Percentiles rank a stretch among this genome's conserved stretches.
Evolutionary conservation across 768 basidiomycete species (phyloP).

Genomic region (Trametes punicea): DNA sequence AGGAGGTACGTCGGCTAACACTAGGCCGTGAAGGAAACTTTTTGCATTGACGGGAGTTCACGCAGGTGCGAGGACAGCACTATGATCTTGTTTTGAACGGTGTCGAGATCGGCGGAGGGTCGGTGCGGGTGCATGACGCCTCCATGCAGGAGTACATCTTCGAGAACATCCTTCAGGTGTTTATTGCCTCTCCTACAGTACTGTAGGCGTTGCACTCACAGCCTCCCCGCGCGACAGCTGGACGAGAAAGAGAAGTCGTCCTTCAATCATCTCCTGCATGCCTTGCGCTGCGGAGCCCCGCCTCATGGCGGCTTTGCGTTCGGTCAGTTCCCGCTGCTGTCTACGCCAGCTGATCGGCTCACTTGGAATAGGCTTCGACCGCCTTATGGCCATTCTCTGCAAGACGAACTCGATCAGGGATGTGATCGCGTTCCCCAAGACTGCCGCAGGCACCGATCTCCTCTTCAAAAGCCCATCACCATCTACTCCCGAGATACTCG

Average conservation of each 20-base stretch:
- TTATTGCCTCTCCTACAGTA: conserved; percentile 18
- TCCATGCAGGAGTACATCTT: conserved; percentile 85
- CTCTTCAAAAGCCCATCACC: conserved; percentile 86
- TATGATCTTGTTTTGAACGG: conserved; percentile 96
- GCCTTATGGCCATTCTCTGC: conserved; percentile 89
- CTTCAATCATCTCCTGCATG: conserved; percentile 84
- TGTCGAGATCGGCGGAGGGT: conserved; percentile 90
- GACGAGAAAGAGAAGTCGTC: conserved; percentile 65
- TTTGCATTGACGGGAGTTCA: conserved; percentile 5
- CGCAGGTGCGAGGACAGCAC: conserved; percentile 87
- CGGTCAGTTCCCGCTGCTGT: conserved; percentile 41
- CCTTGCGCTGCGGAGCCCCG: conserved; percentile 85
- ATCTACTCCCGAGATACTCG: conserved; percentile 47
- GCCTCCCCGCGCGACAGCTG: conserved; percentile 45
- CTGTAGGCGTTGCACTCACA: neutral
- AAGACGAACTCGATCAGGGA: conserved; percentile 85
- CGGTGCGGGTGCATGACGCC: conserved; percentile 89
- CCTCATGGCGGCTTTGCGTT: conserved; percentile 95
- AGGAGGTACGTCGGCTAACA: conserved; percentile 35
- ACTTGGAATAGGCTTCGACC: conserved; percentile 79
- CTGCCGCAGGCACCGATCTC: conserved; percentile 75
- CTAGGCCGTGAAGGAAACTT: neutral
- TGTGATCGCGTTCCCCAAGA: conserved; percentile 97
- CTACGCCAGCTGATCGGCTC: neutral
- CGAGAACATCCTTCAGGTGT: conserved; percentile 70